phyloP scores from a whole-genome alignment of 495 filamentous ascomycete species.

The Penicillium paxilli region DNA sequence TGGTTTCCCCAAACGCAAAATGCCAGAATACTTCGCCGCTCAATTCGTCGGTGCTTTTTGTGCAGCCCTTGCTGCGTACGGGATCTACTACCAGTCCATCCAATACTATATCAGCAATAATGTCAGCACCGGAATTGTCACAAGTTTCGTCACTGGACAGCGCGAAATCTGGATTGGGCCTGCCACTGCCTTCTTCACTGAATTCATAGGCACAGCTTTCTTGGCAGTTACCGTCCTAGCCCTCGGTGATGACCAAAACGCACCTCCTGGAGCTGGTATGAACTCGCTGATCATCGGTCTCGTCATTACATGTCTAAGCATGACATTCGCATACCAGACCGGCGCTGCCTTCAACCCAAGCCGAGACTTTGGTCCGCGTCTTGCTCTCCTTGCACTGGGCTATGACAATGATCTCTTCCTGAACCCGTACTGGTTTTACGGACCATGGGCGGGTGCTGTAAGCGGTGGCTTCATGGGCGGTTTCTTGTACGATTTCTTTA shows the following conservation, averaged over 20 bases:
- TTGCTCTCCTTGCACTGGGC: constrained; percentile 41
- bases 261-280: constrained; percentile 56
- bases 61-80: constrained; percentile 46
- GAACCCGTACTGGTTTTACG: constrained; percentile 52
- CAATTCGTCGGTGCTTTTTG: constrained; percentile 49
- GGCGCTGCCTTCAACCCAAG: constrained; percentile 52
- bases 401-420: constrained; percentile 43
- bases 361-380: constrained; percentile 52
- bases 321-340: constrained; percentile 48
- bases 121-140: constrained; percentile 38
- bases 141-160: constrained; percentile 38
- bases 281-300: constrained; percentile 48
- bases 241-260: constrained; percentile 55
- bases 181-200: constrained; percentile 51
- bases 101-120: constrained; percentile 31
- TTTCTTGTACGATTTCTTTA: constrained; percentile 53
- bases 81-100: constrained; percentile 51
- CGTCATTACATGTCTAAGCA: constrained; percentile 40
- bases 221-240: constrained; percentile 50
- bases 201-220: constrained; percentile 48
- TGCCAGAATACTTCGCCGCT: constrained; percentile 48
- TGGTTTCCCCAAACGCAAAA: constrained; percentile 48
- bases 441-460: constrained; percentile 48
- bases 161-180: constrained; percentile 45
- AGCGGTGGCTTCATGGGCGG: constrained; percentile 46